These are phyloP conservation scores for Erythrophleum fordii DNA, from an alignment of 306 rosid genomes.

Conservation along the genomic window DNA sequence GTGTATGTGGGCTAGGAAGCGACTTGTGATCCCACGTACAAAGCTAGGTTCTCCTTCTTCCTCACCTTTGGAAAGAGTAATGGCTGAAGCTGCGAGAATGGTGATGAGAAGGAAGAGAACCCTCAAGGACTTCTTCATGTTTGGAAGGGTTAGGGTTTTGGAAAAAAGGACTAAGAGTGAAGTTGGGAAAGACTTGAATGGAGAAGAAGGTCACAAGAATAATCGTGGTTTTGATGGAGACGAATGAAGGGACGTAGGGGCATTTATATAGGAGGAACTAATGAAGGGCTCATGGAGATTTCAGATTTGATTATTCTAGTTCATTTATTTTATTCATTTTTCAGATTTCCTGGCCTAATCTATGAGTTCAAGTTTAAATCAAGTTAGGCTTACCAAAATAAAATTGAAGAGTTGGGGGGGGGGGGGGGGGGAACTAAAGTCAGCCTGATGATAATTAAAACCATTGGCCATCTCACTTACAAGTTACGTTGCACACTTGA, in stretches of 20 bases:
- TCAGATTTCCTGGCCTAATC: neutral
- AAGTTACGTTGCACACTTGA: neutral
- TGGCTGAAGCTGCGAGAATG: slow-evolving; percentile 42
- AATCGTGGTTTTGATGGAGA: neutral
- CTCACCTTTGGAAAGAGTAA: slow-evolving; percentile 35
- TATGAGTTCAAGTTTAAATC: neutral
- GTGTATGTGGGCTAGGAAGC: slow-evolving; percentile 36
- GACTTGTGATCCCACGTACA: slow-evolving; percentile 37
- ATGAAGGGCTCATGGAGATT: neutral
- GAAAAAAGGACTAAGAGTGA: no score
- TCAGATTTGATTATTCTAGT: neutral
- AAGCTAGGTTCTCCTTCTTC: neutral
- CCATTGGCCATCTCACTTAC: neutral
- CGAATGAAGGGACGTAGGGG: neutral
- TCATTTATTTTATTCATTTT: neutral
- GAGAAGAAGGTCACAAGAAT: neutral
- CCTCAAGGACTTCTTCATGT: slow-evolving; percentile 46
- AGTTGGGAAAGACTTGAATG: neutral
- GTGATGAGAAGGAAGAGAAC: slow-evolving; percentile 43
- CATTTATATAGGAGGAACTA: slow-evolving; percentile 10
- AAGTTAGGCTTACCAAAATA: neutral
- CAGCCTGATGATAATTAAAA: neutral
- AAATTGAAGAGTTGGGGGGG: neutral
- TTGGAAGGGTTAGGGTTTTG: neutral
- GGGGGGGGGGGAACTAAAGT: neutral